A percentile compares a stretch with the other conserved stretches of the same genome.
These are phyloP conservation scores for Pestalotiopsis sp. DNA, from an alignment of 2,329 filamentous ascomycete genomes.

Conservation along the genomic window DNA sequence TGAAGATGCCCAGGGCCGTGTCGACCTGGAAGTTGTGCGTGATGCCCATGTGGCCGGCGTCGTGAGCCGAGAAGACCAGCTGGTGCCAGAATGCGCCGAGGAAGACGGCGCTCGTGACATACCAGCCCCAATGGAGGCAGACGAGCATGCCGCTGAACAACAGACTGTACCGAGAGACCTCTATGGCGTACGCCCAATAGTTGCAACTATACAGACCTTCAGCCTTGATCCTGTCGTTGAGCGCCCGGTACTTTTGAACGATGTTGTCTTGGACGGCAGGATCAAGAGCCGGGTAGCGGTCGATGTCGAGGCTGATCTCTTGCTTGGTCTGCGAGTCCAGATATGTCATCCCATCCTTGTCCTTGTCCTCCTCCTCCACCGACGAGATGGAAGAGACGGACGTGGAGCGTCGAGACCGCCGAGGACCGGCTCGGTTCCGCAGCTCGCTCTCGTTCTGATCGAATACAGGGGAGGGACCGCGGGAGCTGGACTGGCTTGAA, in stretches of 20 bases:
- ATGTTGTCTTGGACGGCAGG: slow-evolving; percentile 73
- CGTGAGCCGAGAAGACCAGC: slow-evolving; percentile 89
- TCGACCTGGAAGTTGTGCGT: slow-evolving; percentile 88
- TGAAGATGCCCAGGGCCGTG: slow-evolving; percentile 82
- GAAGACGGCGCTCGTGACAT: slow-evolving; percentile 69
- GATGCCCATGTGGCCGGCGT: slow-evolving; percentile 96
- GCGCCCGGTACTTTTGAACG: slow-evolving; percentile 76
- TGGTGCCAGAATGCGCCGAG: slow-evolving; percentile 93
- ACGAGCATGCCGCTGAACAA: slow-evolving; percentile 66
- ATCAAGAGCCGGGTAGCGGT: slow-evolving; percentile 82
- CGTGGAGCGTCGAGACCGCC: slow-evolving; percentile 35
- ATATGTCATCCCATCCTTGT: slow-evolving; percentile 56
- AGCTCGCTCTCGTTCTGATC: slow-evolving; percentile 39
- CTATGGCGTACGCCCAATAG: slow-evolving; percentile 77
- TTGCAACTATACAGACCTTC: slow-evolving; percentile 84
- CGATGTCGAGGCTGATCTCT: slow-evolving; percentile 74
- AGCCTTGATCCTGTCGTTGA: slow-evolving; percentile 71
- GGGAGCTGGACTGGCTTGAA: slow-evolving; percentile 58
- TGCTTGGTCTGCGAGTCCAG: slow-evolving; percentile 74
- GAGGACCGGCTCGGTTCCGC: slow-evolving; percentile 31
- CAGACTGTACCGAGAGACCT: slow-evolving; percentile 71
- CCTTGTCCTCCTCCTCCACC: slow-evolving; percentile 44
- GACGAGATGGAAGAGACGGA: slow-evolving; percentile 65
- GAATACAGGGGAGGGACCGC: slow-evolving; percentile 52
- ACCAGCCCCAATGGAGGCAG: slow-evolving; percentile 67